A percentile compares a stretch with the other conserved stretches of the same genome.
phyloP scores from a whole-genome alignment of 2,329 filamentous ascomycete species.

The Purpureocillium lavendulum region DNA sequence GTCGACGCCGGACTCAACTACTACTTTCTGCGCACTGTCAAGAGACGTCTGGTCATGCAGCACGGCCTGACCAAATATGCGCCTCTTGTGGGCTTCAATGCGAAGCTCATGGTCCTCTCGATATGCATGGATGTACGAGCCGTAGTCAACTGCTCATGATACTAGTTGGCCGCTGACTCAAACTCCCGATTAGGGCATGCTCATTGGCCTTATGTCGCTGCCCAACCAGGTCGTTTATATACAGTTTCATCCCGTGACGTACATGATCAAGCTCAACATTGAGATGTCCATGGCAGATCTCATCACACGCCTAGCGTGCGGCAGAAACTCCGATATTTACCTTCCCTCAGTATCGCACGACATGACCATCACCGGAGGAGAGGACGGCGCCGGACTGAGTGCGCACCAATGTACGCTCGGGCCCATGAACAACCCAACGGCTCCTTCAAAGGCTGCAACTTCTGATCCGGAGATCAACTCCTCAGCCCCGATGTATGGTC shows the following conservation, averaged over 20 bases:
- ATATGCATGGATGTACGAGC: constrained; percentile 35
- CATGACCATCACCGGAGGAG: too few relatives aligned
- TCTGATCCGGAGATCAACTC: too few relatives aligned
- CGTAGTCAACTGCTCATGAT: too few relatives aligned
- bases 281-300: constrained; percentile 45
- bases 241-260: constrained; percentile 43
- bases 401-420: too few relatives aligned
- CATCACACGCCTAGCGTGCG: constrained; percentile 29
- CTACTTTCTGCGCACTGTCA: constrained; percentile 40
- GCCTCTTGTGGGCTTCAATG: constrained; percentile 39
- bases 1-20: constrained; percentile 43
- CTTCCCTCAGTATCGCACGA: too few relatives aligned
- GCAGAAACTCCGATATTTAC: too few relatives aligned
- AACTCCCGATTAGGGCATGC: constrained; percentile 10
- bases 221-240: constrained; percentile 30
- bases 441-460: too few relatives aligned
- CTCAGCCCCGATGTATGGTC: too few relatives aligned
- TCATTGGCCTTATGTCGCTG: constrained; percentile 24
- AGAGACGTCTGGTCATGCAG: constrained; percentile 35
- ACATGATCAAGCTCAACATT: constrained; percentile 45
- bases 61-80: constrained; percentile 40
- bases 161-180: too few relatives aligned
- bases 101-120: constrained; percentile 38
- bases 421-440: too few relatives aligned
- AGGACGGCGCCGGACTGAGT: too few relatives aligned